A percentile compares a stretch with the other conserved stretches of the same genome.
These are phyloP conservation scores for Cytidiella melzeri DNA, from an alignment of 768 basidiomycete genomes.

Conservation along the genomic window DNA sequence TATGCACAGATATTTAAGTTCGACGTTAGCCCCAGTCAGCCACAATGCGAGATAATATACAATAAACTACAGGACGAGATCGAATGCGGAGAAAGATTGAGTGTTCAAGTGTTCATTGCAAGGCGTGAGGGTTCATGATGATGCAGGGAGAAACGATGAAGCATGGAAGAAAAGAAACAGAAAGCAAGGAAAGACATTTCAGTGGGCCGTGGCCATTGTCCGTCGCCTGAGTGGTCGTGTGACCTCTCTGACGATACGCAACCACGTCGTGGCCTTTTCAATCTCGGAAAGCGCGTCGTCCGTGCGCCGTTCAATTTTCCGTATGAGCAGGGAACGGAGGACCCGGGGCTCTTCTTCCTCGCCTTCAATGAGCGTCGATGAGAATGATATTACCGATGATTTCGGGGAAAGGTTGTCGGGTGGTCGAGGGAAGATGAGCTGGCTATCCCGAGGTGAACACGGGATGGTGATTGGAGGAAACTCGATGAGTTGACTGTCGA, in stretches of 20 bases:
- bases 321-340: conserved; percentile 55
- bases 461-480: conserved; percentile 15
- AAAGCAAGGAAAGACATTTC: too few species aligned
- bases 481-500: neutral
- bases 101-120: neutral
- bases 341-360: conserved; percentile 62
- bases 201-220: neutral
- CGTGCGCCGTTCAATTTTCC: conserved; percentile 56
- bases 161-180: too few species aligned
- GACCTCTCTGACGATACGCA: conserved; percentile 59
- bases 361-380: conserved; percentile 44
- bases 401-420: conserved; percentile 24
- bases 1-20: too few species aligned
- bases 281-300: conserved; percentile 57
- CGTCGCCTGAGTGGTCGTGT: conserved; percentile 11
- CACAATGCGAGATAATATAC: neutral
- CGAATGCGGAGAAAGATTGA: neutral
- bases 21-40: too few species aligned
- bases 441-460: conserved; percentile 11
- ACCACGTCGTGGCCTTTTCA: conserved; percentile 52
- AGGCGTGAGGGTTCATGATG: neutral
- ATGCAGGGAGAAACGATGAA: neutral
- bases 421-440: conserved; percentile 13
- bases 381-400: conserved; percentile 39
- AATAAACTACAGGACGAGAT: neutral